Evolutionary conservation across 805 yeast genomes (phyloP).

Genomic region (Yarrowia keelungensis): DNA sequence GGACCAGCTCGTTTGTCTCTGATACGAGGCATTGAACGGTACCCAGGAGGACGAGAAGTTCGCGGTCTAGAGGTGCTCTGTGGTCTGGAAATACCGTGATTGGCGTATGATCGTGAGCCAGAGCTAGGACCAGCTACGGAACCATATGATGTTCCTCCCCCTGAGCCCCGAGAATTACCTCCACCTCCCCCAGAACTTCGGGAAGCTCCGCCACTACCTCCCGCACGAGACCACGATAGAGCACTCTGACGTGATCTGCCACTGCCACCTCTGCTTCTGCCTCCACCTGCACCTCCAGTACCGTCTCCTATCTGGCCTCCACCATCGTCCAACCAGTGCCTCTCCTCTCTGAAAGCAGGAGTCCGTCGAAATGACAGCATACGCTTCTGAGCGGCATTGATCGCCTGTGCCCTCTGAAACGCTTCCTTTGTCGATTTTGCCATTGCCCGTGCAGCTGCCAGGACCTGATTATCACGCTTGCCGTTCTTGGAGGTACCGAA

Average conservation of each 20-base stretch:
- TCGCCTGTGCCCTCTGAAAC: neutral
- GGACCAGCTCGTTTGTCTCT: conserved; percentile 15
- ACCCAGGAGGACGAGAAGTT: conserved; percentile 1
- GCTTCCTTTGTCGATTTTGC: neutral
- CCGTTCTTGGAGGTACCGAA: neutral
- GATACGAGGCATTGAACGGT: conserved; percentile 1
- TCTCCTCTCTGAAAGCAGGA: neutral
- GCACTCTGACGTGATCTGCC: conserved; percentile 12
- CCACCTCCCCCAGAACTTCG: conserved; percentile 4
- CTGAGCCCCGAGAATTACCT: neutral
- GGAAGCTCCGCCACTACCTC: neutral
- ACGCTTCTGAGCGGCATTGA: neutral
- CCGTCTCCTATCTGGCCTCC: conserved; percentile 25
- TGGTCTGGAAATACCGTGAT: no score
- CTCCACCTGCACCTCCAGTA: conserved; percentile 5
- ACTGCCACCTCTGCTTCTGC: neutral
- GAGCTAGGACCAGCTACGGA: neutral
- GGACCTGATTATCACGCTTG: neutral
- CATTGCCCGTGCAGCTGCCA: conserved; percentile 20
- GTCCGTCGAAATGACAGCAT: neutral
- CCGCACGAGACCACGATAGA: conserved; percentile 2
- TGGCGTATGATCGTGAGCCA: no score
- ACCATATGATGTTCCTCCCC: neutral
- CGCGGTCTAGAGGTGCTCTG: no score
- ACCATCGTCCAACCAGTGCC: conserved; percentile 32